phyloP scores from a whole-genome alignment of 805 yeast genomes.

The Candida wancherniae region DNA sequence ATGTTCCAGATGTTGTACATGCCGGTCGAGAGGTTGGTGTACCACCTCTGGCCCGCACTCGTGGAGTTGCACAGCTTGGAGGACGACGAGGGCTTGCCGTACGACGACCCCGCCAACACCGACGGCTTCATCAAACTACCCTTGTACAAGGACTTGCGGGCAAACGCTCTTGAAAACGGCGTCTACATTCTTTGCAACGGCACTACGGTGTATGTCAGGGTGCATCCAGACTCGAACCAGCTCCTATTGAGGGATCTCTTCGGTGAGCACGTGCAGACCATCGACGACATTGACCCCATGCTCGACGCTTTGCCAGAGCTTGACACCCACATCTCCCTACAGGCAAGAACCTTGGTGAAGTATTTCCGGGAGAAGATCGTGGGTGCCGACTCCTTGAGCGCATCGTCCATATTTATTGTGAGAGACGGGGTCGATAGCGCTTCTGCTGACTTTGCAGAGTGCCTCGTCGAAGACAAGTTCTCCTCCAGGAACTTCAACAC shows the following conservation, averaged over 20 bases:
- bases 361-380: slow-evolving; percentile 40
- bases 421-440: slow-evolving; percentile 63
- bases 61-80: slow-evolving; percentile 64
- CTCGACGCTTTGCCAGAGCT: slow-evolving; percentile 62
- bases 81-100: slow-evolving; percentile 46
- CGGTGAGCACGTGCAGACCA: slow-evolving; percentile 46
- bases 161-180: slow-evolving; percentile 55
- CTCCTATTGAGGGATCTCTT: slow-evolving; percentile 69
- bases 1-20: slow-evolving; percentile 47
- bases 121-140: slow-evolving; percentile 48
- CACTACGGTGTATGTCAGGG: slow-evolving; percentile 51
- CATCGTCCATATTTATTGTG: slow-evolving; percentile 52
- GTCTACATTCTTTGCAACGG: slow-evolving; percentile 78
- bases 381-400: slow-evolving; percentile 24
- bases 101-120: slow-evolving; percentile 33
- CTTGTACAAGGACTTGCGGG: slow-evolving; percentile 39
- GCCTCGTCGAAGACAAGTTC: slow-evolving; percentile 64
- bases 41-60: slow-evolving; percentile 75
- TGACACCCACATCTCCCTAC: slow-evolving; percentile 62
- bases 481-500: slow-evolving; percentile 15
- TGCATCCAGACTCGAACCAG: slow-evolving; percentile 66
- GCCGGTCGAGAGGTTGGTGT: slow-evolving; percentile 53
- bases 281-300: slow-evolving; percentile 45
- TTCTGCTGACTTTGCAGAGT: slow-evolving; percentile 47
- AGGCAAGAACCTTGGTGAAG: slow-evolving; percentile 60